Conservation (phyloP, 2,329 filamentous ascomycete genomes). For the Stagonosporopsis vannaccii region DNA sequence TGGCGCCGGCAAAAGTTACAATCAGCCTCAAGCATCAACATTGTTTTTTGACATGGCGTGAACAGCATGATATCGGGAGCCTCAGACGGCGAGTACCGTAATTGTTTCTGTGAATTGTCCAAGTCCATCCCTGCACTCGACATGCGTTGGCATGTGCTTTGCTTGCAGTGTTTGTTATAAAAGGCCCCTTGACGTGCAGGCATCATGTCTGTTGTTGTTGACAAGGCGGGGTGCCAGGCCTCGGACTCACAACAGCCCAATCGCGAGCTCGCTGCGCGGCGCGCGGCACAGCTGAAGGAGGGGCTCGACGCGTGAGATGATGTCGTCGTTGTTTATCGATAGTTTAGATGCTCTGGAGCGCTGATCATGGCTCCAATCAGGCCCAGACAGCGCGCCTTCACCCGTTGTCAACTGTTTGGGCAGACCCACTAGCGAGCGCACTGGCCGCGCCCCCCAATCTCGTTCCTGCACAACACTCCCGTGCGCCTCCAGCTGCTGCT, state of each 20-base stretch:
- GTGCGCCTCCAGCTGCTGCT: slow-evolving; percentile 1
- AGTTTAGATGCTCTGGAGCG: slow-evolving; percentile 13
- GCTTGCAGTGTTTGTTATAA: not conserved
- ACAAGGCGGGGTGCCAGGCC: not conserved
- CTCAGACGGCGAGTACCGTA: too few relatives aligned
- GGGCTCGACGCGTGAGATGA: slow-evolving; percentile 26
- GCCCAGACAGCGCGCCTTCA: slow-evolving; percentile 9
- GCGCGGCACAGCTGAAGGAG: slow-evolving; percentile 22
- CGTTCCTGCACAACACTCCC: slow-evolving; percentile 16
- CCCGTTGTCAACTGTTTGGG: slow-evolving; percentile 28
- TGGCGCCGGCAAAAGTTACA: too few relatives aligned
- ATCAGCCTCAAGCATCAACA: too few relatives aligned
- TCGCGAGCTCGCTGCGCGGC: slow-evolving; percentile 23
- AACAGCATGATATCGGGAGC: too few relatives aligned
- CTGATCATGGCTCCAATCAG: slow-evolving; percentile 24
- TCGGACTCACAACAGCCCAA: slow-evolving; percentile 11
- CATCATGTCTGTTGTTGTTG: slow-evolving; percentile 13
- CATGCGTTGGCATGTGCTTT: not conserved
- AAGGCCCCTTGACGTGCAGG: slow-evolving; percentile 7
- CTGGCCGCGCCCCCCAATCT: slow-evolving; percentile 20
- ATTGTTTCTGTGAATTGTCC: not conserved
- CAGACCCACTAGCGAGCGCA: not conserved
- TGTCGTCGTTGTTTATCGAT: slow-evolving; percentile 26
- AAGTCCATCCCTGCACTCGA: not conserved
- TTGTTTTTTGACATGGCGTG: too few relatives aligned